Conservation (phyloP, 2,329 filamentous ascomycete species). For the Metarhizium anisopliae region DNA sequence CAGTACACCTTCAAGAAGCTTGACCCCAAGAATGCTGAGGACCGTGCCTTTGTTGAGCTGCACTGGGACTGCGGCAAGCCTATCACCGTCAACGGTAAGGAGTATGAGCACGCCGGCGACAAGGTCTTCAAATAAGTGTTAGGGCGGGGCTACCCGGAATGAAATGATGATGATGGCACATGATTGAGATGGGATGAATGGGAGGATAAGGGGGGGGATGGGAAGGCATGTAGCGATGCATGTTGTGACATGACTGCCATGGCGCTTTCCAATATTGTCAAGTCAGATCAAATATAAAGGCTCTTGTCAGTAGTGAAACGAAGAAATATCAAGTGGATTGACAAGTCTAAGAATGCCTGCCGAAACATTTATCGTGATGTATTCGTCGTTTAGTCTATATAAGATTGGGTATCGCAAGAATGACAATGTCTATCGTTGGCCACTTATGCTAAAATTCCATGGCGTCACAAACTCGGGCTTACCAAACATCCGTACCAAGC, state of each 20-base stretch:
- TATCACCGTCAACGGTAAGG: constrained; percentile 72
- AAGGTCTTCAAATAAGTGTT: constrained; percentile 94
- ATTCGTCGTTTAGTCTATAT: no score
- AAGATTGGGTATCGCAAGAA: no score
- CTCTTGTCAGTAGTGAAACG: no score
- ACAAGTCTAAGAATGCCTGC: no score
- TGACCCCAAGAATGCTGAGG: constrained; percentile 75
- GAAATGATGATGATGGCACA: constrained; percentile 22
- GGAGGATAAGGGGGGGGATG: constrained; percentile 11
- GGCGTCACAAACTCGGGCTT: no score
- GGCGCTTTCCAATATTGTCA: background rate
- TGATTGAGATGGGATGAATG: constrained; percentile 9
- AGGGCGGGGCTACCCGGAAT: background rate
- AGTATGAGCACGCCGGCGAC: constrained; percentile 78
- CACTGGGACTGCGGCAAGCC: constrained; percentile 91
- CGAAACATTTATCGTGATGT: no score
- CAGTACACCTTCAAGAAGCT: constrained; percentile 96
- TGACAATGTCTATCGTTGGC: no score
- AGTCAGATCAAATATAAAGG: no score
- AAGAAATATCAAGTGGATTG: no score
- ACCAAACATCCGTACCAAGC: no score
- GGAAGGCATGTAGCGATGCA: background rate
- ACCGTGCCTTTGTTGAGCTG: constrained; percentile 77
- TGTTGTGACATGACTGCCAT: background rate
- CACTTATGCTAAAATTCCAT: no score